phyloP scores from a whole-genome alignment of 352 stramenopile genomes.

The Globisporangium acanthophoron region DNA sequence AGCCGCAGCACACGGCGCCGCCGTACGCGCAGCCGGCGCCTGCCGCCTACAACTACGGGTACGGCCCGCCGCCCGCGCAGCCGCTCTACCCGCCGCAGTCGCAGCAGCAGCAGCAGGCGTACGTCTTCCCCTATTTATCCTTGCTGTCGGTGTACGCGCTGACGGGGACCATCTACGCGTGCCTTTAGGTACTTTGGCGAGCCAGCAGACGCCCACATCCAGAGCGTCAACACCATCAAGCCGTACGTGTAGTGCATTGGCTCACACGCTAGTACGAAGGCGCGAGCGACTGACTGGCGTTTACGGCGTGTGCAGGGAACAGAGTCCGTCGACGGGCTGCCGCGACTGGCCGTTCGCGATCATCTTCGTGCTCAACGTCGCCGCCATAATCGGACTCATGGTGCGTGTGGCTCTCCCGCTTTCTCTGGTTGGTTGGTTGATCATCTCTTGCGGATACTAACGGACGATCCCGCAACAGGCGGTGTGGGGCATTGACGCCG shows the following conservation, averaged over 20 bases:
- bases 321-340: slow-evolving; percentile 28
- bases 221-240: slow-evolving; percentile 63
- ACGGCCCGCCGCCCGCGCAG: slow-evolving; percentile 9
- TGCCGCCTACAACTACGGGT: slow-evolving; percentile 9
- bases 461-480: slow-evolving; percentile 7
- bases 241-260: slow-evolving; percentile 29
- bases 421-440: not conserved
- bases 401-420: slow-evolving; percentile 2
- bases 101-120: slow-evolving; percentile 14
- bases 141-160: not conserved
- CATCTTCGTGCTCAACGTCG: slow-evolving; percentile 75
- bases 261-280: too few species aligned
- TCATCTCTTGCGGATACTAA: not conserved
- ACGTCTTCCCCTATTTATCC: not conserved
- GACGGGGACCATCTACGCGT: not conserved
- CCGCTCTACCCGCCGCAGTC: slow-evolving; percentile 14
- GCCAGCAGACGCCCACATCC: slow-evolving; percentile 23
- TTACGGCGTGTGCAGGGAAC: slow-evolving; percentile 18
- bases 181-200: slow-evolving; percentile 28
- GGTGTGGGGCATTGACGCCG: slow-evolving; percentile 60
- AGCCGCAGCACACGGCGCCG: slow-evolving; percentile 16
- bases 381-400: slow-evolving; percentile 61
- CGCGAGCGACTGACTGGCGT: too few species aligned
- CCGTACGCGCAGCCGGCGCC: slow-evolving; percentile 19
- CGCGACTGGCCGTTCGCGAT: slow-evolving; percentile 80